Conservation (phyloP, 192 early-diverging fungal species). For the Linderina pennispora region DNA sequence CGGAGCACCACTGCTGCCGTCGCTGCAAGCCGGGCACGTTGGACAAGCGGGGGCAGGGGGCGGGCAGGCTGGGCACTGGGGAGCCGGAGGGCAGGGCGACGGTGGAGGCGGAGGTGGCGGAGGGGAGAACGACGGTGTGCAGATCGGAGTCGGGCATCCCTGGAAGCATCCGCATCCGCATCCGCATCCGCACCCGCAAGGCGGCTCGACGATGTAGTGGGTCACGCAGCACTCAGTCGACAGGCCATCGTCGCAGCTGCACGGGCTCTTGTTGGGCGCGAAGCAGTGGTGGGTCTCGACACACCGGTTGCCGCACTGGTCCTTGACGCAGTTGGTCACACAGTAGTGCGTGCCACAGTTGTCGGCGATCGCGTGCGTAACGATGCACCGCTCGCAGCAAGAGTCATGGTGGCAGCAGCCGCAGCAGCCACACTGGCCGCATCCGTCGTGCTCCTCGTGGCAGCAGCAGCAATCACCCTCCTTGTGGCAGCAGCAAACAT, state of each 20-base stretch:
- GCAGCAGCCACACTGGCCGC: no score
- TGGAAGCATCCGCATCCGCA: constrained; percentile 3
- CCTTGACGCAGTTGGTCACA: constrained; percentile 46
- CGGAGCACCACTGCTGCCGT: no score
- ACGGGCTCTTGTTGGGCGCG: constrained; percentile 28
- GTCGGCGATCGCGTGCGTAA: constrained; percentile 38
- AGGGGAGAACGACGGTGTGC: constrained; percentile 39
- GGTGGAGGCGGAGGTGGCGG: constrained; percentile 19
- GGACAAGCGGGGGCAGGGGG: constrained; percentile 27
- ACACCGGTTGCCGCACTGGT: constrained; percentile 42
- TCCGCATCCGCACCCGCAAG: constrained; percentile 19
- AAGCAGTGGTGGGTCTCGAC: constrained; percentile 45
- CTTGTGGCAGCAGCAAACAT: constrained; percentile 15
- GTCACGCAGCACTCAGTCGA: constrained; percentile 47
- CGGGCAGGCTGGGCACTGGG: constrained; percentile 20
- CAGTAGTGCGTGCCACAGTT: constrained; percentile 48
- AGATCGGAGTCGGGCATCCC: constrained; percentile 31
- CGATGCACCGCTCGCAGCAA: constrained; percentile 33
- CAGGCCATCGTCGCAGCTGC: constrained; percentile 35
- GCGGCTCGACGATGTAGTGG: constrained; percentile 42
- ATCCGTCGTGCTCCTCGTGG: constrained; percentile 28
- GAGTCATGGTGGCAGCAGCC: constrained; percentile 22
- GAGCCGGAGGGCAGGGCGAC: constrained; percentile 17
- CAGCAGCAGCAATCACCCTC: constrained; percentile 14
- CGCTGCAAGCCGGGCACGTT: constrained; percentile 10